Conservation (phyloP, 2,329 filamentous ascomycete genomes). For the Raffaelea deltoideospora region DNA sequence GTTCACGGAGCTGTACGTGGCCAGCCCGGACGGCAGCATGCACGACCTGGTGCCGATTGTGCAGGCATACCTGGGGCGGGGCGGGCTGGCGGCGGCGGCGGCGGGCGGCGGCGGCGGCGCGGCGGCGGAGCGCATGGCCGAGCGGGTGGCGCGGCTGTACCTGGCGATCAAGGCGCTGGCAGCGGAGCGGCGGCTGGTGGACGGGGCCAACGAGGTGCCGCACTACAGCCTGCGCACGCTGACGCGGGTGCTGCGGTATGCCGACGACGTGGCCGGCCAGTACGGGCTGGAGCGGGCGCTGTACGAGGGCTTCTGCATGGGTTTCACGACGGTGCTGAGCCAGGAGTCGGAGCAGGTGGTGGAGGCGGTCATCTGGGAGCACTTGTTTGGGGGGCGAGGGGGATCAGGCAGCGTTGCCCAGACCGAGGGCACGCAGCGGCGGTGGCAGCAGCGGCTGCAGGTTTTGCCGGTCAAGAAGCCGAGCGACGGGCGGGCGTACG, state of each 20-base stretch:
- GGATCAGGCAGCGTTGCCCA: slow-evolving; percentile 37
- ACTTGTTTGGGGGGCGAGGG: slow-evolving; percentile 65
- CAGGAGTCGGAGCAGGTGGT: slow-evolving; percentile 67
- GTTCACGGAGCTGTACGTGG: slow-evolving; percentile 92
- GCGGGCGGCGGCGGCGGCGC: slow-evolving; percentile 53
- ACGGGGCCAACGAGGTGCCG: slow-evolving; percentile 88
- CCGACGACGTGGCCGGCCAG: slow-evolving; percentile 65
- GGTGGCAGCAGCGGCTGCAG: slow-evolving; percentile 52
- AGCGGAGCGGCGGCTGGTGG: slow-evolving; percentile 71
- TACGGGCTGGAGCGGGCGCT: slow-evolving; percentile 77
- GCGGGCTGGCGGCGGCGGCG: slow-evolving; percentile 55
- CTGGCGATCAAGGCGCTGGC: slow-evolving; percentile 72
- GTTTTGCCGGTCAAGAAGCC: slow-evolving; percentile 66
- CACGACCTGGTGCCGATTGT: slow-evolving; percentile 82
- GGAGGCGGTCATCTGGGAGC: slow-evolving; percentile 62
- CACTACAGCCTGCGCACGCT: slow-evolving; percentile 94
- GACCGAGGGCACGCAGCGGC: slow-evolving; percentile 23
- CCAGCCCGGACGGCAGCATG: slow-evolving; percentile 72
- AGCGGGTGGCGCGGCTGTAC: slow-evolving; percentile 77
- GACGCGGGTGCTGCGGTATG: slow-evolving; percentile 79
- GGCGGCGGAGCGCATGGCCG: slow-evolving; percentile 56
- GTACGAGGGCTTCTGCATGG: slow-evolving; percentile 96
- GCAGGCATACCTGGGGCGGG: slow-evolving; percentile 66
- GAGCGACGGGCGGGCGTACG: slow-evolving; percentile 59
- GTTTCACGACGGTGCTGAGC: slow-evolving; percentile 81